A percentile compares a stretch with the other conserved stretches of the same genome.
Conservation (phyloP, 768 basidiomycete genomes). For the Cyclocybe cylindracea region DNA sequence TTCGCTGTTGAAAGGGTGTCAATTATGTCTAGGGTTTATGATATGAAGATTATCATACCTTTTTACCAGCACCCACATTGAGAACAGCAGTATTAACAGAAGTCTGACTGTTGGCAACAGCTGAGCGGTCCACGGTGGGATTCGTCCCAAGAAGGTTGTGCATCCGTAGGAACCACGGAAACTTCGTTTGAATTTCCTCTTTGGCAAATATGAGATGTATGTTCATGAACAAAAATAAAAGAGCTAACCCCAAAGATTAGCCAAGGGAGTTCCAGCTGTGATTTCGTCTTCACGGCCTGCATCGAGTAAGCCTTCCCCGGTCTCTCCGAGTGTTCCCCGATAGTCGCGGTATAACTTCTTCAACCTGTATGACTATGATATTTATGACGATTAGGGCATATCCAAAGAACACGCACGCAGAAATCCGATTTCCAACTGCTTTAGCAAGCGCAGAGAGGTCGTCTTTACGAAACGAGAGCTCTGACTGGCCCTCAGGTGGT, state of each 20-base stretch:
- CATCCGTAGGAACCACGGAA: slow-evolving; percentile 26
- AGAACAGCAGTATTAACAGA: slow-evolving; percentile 15
- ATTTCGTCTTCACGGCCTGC: slow-evolving; percentile 6
- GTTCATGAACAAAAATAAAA: background rate
- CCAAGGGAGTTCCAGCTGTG: background rate
- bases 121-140: slow-evolving; percentile 17
- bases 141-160: slow-evolving; percentile 17
- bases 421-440: too few relatives aligned
- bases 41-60: too few relatives aligned
- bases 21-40: too few relatives aligned
- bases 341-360: too few relatives aligned
- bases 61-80: background rate
- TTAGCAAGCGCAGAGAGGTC: too few relatives aligned
- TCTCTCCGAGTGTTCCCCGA: too few relatives aligned
- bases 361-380: too few relatives aligned
- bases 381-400: too few relatives aligned
- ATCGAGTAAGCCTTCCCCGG: background rate
- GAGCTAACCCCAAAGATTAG: slow-evolving; percentile 5
- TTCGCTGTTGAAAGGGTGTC: background rate
- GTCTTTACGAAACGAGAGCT: too few relatives aligned
- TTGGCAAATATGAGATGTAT: background rate
- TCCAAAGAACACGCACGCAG: too few relatives aligned
- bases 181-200: slow-evolving; percentile 22
- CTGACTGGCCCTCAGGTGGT: background rate
- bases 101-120: slow-evolving; percentile 19